phyloP scores from a whole-genome alignment of 768 basidiomycete species.

The Mycena pura region DNA sequence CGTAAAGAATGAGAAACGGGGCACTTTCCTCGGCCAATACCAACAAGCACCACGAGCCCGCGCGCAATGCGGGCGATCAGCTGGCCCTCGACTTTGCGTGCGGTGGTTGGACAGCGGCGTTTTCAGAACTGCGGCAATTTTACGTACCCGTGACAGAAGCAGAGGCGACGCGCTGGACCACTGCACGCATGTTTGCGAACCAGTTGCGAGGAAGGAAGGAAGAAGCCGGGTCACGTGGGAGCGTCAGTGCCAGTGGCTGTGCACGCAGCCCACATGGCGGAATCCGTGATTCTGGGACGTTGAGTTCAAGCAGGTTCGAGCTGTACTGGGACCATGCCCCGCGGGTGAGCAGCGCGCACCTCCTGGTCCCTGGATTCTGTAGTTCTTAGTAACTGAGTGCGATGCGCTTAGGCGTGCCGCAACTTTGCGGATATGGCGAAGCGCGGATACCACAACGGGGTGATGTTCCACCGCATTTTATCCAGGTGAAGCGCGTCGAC shows the following conservation, averaged over 20 bases:
- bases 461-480: conserved; percentile 92
- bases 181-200: conserved; percentile 82
- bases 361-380: no score
- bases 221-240: conserved; percentile 1
- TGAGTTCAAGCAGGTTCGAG: conserved; percentile 87
- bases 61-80: conserved; percentile 82
- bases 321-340: conserved; percentile 95
- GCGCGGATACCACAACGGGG: conserved; percentile 91
- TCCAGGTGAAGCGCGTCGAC: no score
- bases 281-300: conserved; percentile 80
- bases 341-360: no score
- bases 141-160: conserved; percentile 89
- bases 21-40: conserved; percentile 78
- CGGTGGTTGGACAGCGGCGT: background rate
- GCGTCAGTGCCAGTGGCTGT: conserved; percentile 11
- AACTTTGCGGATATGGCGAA: conserved; percentile 94
- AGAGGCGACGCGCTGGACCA: conserved; percentile 82
- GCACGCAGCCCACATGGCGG: conserved; percentile 36
- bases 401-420: conserved; percentile 92
- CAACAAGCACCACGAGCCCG: conserved; percentile 90
- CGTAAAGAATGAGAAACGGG: background rate
- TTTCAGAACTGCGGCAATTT: background rate
- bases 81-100: conserved; percentile 84
- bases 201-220: background rate
- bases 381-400: no score